Percentiles rank a stretch among this genome's conserved stretches.
Evolutionary conservation across 1,284 basidiomycete species (phyloP).

Genomic region (Polyporus tsugae): DNA sequence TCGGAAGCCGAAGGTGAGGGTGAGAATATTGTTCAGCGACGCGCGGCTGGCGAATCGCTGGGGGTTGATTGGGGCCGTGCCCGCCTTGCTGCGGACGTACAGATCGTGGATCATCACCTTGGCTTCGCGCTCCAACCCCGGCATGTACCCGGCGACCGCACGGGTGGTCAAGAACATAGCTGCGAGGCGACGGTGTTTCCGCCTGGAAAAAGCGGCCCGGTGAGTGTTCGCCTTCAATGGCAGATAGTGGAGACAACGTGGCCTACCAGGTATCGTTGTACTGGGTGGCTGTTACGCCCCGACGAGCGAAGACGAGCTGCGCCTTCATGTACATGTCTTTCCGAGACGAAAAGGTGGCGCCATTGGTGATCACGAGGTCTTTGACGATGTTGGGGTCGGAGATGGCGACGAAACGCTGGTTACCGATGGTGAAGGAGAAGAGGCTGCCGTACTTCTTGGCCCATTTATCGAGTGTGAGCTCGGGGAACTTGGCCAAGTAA

Average conservation of each 20-base stretch:
- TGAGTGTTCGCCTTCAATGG: neutral
- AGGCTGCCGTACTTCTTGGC: conserved; percentile 48
- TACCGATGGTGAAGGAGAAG: conserved; percentile 51
- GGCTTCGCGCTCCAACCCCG: conserved; percentile 47
- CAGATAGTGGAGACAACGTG: neutral
- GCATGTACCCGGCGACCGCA: conserved; percentile 44
- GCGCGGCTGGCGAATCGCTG: conserved; percentile 41
- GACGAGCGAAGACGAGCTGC: conserved; percentile 48
- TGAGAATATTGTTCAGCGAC: conserved; percentile 50
- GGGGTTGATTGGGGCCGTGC: conserved; percentile 47
- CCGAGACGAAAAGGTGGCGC: conserved; percentile 52
- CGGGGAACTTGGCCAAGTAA: conserved; percentile 46
- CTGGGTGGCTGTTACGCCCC: conserved; percentile 51
- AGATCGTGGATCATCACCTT: conserved; percentile 46
- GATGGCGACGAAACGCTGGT: conserved; percentile 52
- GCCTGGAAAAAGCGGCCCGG: neutral
- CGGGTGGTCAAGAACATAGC: conserved; percentile 42
- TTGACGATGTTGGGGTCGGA: conserved; percentile 50
- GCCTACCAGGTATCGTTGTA: conserved; percentile 48
- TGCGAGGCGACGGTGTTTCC: conserved; percentile 49
- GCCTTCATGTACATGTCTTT: conserved; percentile 53
- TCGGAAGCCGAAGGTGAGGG: conserved; percentile 47
- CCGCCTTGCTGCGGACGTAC: conserved; percentile 42
- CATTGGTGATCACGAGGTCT: conserved; percentile 52
- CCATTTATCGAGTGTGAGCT: conserved; percentile 48